These are phyloP conservation scores for Zanthoxylum bungeanum DNA, from an alignment of 345 rosid species.

Conservation along the genomic window DNA sequence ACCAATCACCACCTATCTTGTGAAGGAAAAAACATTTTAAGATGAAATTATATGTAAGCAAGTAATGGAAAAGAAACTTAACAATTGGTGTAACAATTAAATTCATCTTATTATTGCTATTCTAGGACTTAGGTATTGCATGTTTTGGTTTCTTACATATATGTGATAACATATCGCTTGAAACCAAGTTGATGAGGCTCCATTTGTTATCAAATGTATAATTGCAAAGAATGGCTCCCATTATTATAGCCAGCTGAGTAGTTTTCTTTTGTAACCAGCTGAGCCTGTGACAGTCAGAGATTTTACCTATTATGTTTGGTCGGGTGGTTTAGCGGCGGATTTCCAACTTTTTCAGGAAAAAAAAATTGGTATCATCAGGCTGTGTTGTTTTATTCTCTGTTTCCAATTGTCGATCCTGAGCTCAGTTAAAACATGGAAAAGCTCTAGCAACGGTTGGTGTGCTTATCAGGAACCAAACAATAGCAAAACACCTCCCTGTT, in stretches of 20 bases:
- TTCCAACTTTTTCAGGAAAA: too few species aligned
- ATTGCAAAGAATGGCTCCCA: background rate
- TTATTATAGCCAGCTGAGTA: background rate
- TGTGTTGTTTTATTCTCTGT: too few species aligned
- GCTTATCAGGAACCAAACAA: constrained; percentile 54
- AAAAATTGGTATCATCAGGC: too few species aligned
- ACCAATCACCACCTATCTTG: background rate
- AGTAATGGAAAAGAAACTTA: background rate
- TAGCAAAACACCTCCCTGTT: constrained; percentile 58
- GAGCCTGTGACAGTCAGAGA: too few species aligned
- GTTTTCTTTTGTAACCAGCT: background rate
- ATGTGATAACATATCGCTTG: background rate
- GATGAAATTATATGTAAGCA: background rate
- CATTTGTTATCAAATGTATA: background rate
- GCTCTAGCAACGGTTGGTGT: constrained; percentile 68
- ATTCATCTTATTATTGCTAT: background rate
- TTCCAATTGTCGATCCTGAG: constrained; percentile 54
- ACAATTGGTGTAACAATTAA: background rate
- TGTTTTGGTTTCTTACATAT: background rate
- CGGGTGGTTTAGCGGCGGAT: too few species aligned
- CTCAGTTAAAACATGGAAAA: constrained; percentile 51
- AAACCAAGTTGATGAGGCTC: background rate
- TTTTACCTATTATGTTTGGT: too few species aligned
- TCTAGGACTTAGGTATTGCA: background rate
- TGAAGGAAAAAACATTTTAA: background rate